phyloP scores from a whole-genome alignment of 2,329 filamentous ascomycete genomes.

The Penicillium brevicompactum region DNA sequence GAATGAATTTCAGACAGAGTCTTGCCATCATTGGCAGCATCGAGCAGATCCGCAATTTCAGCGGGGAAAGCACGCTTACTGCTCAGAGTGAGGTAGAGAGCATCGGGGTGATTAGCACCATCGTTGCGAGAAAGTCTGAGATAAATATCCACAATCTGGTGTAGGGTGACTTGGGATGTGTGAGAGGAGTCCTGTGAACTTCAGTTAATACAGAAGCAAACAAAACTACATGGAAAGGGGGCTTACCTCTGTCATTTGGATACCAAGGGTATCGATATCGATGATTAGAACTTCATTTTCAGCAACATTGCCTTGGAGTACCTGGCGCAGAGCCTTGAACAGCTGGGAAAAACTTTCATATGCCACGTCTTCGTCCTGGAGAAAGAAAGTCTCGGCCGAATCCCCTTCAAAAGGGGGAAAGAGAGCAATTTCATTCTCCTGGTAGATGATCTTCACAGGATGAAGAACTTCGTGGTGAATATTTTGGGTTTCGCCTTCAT shows the following conservation, averaged over 20 bases:
- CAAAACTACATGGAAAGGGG: slow-evolving; percentile 1
- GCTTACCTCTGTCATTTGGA: slow-evolving; percentile 62
- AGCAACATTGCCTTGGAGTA: slow-evolving; percentile 58
- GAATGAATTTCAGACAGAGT: slow-evolving; percentile 54
- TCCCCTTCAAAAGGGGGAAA: slow-evolving; percentile 59
- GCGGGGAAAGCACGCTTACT: slow-evolving; percentile 57
- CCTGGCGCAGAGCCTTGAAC: slow-evolving; percentile 57
- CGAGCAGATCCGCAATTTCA: slow-evolving; percentile 55
- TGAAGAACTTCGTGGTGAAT: slow-evolving; percentile 39
- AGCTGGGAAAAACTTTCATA: slow-evolving; percentile 56
- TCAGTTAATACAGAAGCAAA: slow-evolving; percentile 26
- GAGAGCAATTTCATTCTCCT: slow-evolving; percentile 58
- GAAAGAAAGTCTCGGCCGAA: slow-evolving; percentile 57
- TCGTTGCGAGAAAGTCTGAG: slow-evolving; percentile 62
- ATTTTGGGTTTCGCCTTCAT: slow-evolving; percentile 7
- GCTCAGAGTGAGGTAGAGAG: slow-evolving; percentile 61
- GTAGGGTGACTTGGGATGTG: slow-evolving; percentile 53
- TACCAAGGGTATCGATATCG: slow-evolving; percentile 56
- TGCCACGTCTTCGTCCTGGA: slow-evolving; percentile 59
- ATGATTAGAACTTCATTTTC: slow-evolving; percentile 61
- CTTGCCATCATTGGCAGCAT: slow-evolving; percentile 58
- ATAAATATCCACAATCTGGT: slow-evolving; percentile 62
- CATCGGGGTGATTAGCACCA: slow-evolving; percentile 53
- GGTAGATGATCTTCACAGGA: slow-evolving; percentile 58
- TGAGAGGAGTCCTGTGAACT: slow-evolving; percentile 51